Evolutionary conservation across 805 yeast species (phyloP).

Genomic region (Middelhovenomyces tepae): DNA sequence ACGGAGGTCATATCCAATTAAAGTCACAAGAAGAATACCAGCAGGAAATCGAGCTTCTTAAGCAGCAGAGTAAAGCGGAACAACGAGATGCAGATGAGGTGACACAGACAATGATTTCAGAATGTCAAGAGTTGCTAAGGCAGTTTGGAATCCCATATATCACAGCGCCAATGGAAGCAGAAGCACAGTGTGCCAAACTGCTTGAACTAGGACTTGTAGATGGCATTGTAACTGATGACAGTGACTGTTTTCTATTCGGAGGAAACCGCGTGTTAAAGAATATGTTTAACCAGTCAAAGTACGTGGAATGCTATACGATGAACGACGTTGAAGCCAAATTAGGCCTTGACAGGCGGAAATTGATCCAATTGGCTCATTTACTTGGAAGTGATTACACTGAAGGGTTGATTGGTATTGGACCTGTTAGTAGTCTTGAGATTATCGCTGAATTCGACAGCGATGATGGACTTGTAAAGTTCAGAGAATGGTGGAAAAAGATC

Average conservation of each 20-base stretch:
- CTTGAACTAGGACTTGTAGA: slow-evolving; percentile 66
- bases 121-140: slow-evolving; percentile 79
- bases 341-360: slow-evolving; percentile 51
- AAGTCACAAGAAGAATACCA: slow-evolving; percentile 10
- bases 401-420: slow-evolving; percentile 90
- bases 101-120: slow-evolving; percentile 71
- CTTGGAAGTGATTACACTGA: slow-evolving; percentile 94
- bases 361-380: slow-evolving; percentile 75
- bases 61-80: slow-evolving; percentile 54
- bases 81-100: slow-evolving; percentile 89
- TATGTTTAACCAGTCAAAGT: slow-evolving; percentile 88
- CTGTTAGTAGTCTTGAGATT: slow-evolving; percentile 84
- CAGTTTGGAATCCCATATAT: slow-evolving; percentile 91
- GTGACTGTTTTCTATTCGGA: slow-evolving; percentile 92
- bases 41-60: slow-evolving; percentile 33
- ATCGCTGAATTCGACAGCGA: slow-evolving; percentile 66
- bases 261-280: slow-evolving; percentile 75
- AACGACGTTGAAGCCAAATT: slow-evolving; percentile 51
- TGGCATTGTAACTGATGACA: slow-evolving; percentile 94
- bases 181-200: slow-evolving; percentile 92
- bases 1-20: slow-evolving; percentile 13
- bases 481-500: slow-evolving; percentile 49
- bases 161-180: slow-evolving; percentile 98
- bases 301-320: slow-evolving; percentile 72
- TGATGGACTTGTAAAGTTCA: slow-evolving; percentile 36